These are phyloP conservation scores for Cerioporus squamosus DNA, from an alignment of 1,284 basidiomycete species.

Conservation along the genomic window DNA sequence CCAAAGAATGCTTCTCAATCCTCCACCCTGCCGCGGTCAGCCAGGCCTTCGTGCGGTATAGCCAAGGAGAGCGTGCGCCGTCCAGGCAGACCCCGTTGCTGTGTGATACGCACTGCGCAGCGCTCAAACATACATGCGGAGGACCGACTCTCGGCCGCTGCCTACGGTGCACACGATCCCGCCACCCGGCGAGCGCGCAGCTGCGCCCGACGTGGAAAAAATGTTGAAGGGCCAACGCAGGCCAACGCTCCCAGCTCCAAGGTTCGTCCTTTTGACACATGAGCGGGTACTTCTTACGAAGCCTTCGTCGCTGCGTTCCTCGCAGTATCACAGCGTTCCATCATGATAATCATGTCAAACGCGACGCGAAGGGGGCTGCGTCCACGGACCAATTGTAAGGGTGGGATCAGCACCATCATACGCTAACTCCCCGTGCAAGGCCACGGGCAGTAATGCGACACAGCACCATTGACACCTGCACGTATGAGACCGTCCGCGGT, in stretches of 20 bases:
- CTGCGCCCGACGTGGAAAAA: too few species aligned
- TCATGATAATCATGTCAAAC: conserved; percentile 25
- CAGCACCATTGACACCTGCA: neutral
- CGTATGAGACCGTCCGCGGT: neutral
- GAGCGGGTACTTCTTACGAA: neutral
- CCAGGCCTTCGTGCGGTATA: neutral
- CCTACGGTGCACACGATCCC: neutral
- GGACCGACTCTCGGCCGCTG: neutral
- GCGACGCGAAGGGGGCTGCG: neutral
- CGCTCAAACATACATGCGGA: neutral
- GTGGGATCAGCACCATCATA: conserved; percentile 6
- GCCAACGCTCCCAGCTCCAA: too few species aligned
- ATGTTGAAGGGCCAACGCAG: too few species aligned
- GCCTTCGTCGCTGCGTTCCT: neutral
- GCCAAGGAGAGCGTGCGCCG: too few species aligned
- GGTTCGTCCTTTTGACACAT: conserved; percentile 3
- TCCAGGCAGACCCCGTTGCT: neutral
- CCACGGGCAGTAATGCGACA: neutral
- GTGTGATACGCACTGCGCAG: neutral
- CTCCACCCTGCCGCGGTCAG: neutral
- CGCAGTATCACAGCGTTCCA: conserved; percentile 18
- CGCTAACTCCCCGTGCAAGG: neutral
- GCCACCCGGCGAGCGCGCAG: too few species aligned
- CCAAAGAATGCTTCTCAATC: neutral
- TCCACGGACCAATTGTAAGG: neutral